A percentile compares a stretch with the other conserved stretches of the same genome.
Conservation (phyloP, 2,329 filamentous ascomycete species). For the Aphanocladium album region DNA sequence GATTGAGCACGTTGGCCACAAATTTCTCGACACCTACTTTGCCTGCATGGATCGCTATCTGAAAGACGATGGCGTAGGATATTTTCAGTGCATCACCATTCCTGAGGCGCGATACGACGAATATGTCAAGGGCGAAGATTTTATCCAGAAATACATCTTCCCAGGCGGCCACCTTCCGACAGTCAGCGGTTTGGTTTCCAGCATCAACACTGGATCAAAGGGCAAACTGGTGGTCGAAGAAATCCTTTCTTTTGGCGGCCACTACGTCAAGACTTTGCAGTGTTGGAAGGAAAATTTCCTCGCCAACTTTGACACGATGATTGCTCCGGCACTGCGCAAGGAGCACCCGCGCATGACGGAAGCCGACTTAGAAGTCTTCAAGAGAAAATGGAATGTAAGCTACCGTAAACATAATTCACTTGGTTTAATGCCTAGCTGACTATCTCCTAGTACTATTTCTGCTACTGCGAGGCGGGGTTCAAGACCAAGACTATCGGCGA, state of each 20-base stretch:
- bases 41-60: slow-evolving; percentile 56
- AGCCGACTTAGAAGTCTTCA: slow-evolving; percentile 61
- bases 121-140: slow-evolving; percentile 63
- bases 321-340: slow-evolving; percentile 52
- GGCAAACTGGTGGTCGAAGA: slow-evolving; percentile 61
- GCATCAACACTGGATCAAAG: slow-evolving; percentile 56
- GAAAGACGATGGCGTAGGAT: slow-evolving; percentile 62
- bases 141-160: slow-evolving; percentile 74
- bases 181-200: slow-evolving; percentile 50
- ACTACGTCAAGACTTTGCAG: slow-evolving; percentile 65
- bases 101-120: slow-evolving; percentile 62
- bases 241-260: slow-evolving; percentile 67
- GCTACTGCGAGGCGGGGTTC: slow-evolving; percentile 71
- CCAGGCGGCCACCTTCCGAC: slow-evolving; percentile 66
- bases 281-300: slow-evolving; percentile 65
- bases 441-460: slow-evolving; percentile 59
- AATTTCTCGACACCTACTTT: slow-evolving; percentile 65
- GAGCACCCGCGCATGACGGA: slow-evolving; percentile 57
- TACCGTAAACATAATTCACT: not conserved
- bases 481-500: slow-evolving; percentile 66
- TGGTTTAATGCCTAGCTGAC: not conserved
- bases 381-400: slow-evolving; percentile 63
- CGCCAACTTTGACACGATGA: slow-evolving; percentile 54
- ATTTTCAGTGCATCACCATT: slow-evolving; percentile 76
- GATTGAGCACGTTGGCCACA: slow-evolving; percentile 67